A percentile compares a stretch with the other conserved stretches of the same genome.
Conservation (phyloP, 106 monocot genomes). For the Triglochin maritima region DNA sequence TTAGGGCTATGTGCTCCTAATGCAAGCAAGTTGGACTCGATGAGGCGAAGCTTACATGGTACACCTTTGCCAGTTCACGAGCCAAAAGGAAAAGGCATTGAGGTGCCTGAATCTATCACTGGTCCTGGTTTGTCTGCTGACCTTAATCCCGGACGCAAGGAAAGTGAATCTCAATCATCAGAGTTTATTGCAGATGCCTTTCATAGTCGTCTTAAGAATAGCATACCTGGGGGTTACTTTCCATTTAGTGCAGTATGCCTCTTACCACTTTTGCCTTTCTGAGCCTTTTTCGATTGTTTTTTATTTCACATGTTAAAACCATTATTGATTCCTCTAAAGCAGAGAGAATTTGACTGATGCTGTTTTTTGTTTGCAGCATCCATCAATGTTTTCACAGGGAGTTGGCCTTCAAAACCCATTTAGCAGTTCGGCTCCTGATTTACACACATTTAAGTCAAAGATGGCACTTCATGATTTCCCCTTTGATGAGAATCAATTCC, state of each 20-base stretch:
- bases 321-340: not conserved
- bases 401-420: slow-evolving; percentile 15
- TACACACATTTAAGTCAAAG: slow-evolving; percentile 54
- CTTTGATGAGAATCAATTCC: slow-evolving; percentile 21
- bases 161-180: slow-evolving; percentile 13
- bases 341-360: not conserved
- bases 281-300: not conserved
- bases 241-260: slow-evolving; percentile 53
- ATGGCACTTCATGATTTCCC: slow-evolving; percentile 42
- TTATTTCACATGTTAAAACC: not conserved
- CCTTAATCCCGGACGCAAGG: slow-evolving; percentile 12
- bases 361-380: slow-evolving; percentile 33
- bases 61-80: slow-evolving; percentile 20
- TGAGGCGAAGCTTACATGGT: slow-evolving; percentile 16
- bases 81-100: slow-evolving; percentile 20
- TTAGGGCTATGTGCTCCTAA: slow-evolving; percentile 90
- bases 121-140: slow-evolving; percentile 22
- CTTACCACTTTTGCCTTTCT: not conserved
- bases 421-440: slow-evolving; percentile 28
- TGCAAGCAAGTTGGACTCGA: slow-evolving; percentile 33
- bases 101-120: slow-evolving; percentile 14
- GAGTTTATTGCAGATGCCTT: slow-evolving; percentile 27
- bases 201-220: slow-evolving; percentile 32
- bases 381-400: slow-evolving; percentile 17
- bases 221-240: slow-evolving; percentile 44